Conservation (phyloP, 257 asterid species). For the Ophiorrhiza pumila region DNA sequence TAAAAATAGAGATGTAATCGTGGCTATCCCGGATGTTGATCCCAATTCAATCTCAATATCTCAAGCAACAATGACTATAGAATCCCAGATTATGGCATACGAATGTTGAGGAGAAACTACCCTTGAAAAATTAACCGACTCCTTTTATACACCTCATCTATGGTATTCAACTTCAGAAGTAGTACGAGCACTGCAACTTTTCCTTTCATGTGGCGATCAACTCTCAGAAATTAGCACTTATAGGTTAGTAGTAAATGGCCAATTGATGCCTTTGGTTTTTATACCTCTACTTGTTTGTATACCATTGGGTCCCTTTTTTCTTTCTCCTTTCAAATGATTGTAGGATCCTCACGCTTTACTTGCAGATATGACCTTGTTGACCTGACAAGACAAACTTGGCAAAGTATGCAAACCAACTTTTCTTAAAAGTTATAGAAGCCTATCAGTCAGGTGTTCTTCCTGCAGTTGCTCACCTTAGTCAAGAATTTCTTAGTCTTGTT, state of each 20-base stretch:
- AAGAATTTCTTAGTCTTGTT: slow-evolving; percentile 54
- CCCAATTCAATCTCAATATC: slow-evolving; percentile 53
- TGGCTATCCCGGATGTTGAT: slow-evolving; percentile 68
- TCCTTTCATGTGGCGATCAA: slow-evolving; percentile 59
- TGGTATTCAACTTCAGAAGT: slow-evolving; percentile 81
- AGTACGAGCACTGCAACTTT: slow-evolving; percentile 50
- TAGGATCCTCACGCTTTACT: slow-evolving; percentile 1
- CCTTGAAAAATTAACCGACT: slow-evolving; percentile 37
- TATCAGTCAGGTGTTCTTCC: slow-evolving; percentile 51
- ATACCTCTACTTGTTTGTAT: not conserved
- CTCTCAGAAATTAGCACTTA: slow-evolving; percentile 61
- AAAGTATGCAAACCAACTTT: slow-evolving; percentile 63
- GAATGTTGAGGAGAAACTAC: slow-evolving; percentile 33
- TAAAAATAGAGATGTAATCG: slow-evolving; percentile 83
- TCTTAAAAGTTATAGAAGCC: slow-evolving; percentile 50
- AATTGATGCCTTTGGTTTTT: not conserved
- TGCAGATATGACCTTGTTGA: slow-evolving; percentile 77
- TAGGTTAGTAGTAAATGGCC: slow-evolving; percentile 38
- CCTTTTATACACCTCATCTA: slow-evolving; percentile 65
- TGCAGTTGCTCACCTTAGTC: slow-evolving; percentile 43
- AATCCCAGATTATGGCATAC: slow-evolving; percentile 16
- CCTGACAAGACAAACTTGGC: slow-evolving; percentile 76
- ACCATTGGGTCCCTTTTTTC: not conserved
- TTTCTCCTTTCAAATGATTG: not conserved
- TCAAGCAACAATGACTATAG: slow-evolving; percentile 20